Percentiles rank a stretch among this genome's conserved stretches.
Conservation (phyloP, 495 filamentous ascomycete species). For the Neurospora sp. region DNA sequence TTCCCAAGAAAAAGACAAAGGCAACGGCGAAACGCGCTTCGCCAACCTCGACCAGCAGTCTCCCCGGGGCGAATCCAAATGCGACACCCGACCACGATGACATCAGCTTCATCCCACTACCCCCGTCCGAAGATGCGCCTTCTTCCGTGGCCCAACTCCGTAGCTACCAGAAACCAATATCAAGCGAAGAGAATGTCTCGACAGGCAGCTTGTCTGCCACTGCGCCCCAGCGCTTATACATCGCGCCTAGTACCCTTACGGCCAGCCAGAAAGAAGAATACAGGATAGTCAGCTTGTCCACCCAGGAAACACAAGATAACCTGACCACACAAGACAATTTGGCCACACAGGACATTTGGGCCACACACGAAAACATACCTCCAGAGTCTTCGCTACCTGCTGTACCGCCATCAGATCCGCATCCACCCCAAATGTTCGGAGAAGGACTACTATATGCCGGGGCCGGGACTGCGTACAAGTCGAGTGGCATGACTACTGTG, state of each 20-base stretch:
- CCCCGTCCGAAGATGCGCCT: not conserved
- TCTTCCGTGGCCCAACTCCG: not conserved
- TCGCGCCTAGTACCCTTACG: slow-evolving; percentile 17
- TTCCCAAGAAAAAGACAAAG: slow-evolving; percentile 1
- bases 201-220: slow-evolving; percentile 6
- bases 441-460: not conserved
- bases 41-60: not conserved
- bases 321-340: not conserved
- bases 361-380: not conserved
- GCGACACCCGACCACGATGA: not conserved
- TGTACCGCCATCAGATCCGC: not conserved
- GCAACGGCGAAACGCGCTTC: not conserved
- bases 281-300: slow-evolving; percentile 8
- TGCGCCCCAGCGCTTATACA: slow-evolving; percentile 5
- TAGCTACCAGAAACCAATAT: not conserved
- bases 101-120: not conserved
- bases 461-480: slow-evolving; percentile 8
- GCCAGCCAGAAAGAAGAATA: slow-evolving; percentile 22
- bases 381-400: not conserved
- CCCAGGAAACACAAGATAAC: not conserved
- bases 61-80: not conserved
- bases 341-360: not conserved
- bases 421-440: not conserved
- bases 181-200: not conserved
- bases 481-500: slow-evolving; percentile 17